A percentile compares a stretch with the other conserved stretches of the same genome.
phyloP scores from a whole-genome alignment of 768 basidiomycete genomes.

The Sarcodon sp. region DNA sequence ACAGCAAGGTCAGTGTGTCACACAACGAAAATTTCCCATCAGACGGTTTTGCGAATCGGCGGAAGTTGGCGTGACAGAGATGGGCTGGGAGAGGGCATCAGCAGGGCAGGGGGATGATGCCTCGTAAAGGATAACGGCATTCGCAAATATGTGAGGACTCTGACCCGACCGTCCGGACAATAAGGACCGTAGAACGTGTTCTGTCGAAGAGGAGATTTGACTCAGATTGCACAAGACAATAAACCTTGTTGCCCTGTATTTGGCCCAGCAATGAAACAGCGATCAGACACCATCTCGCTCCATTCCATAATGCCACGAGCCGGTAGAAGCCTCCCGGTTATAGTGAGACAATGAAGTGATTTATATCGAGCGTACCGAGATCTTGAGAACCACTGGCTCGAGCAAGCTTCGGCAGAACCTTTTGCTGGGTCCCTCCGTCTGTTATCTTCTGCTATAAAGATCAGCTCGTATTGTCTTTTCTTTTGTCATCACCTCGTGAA shows the following conservation, averaged over 20 bases:
- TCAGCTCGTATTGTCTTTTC: slow-evolving; percentile 40
- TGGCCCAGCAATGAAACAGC: neutral
- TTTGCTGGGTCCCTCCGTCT: neutral
- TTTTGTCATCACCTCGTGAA: slow-evolving; percentile 15
- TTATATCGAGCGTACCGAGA: too few relatives aligned
- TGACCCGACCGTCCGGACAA: neutral
- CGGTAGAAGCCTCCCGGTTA: too few relatives aligned
- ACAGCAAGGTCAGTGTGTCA: too few relatives aligned
- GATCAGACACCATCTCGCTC: neutral
- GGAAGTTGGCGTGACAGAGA: too few relatives aligned
- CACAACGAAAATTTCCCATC: too few relatives aligned
- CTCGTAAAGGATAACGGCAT: too few relatives aligned
- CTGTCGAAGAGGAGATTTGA: neutral
- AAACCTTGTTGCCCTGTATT: neutral
- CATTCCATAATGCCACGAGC: neutral
- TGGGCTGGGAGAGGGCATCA: too few relatives aligned
- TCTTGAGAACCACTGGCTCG: neutral
- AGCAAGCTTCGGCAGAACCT: neutral
- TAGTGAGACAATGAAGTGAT: too few relatives aligned
- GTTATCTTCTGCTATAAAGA: slow-evolving; percentile 25
- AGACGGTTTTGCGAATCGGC: too few relatives aligned
- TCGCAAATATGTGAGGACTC: too few relatives aligned
- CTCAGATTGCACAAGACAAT: neutral
- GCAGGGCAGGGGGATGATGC: too few relatives aligned
- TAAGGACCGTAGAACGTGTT: neutral